Percentiles rank a stretch among this genome's conserved stretches.
Conservation (phyloP, 768 basidiomycete genomes). For the Daedaleopsis sinensis region DNA sequence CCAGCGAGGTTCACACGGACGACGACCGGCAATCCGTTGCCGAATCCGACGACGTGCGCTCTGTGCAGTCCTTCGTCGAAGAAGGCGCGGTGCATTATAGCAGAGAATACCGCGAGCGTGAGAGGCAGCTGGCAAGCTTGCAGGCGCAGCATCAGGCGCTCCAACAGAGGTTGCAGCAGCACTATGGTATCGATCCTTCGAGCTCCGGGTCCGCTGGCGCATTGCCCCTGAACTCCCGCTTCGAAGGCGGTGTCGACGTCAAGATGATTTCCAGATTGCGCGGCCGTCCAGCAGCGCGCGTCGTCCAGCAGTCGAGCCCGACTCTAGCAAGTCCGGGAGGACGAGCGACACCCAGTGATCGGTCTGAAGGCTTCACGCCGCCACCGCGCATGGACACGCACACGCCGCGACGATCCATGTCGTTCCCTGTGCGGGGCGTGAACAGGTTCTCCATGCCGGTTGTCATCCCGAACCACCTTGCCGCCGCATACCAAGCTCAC, state of each 20-base stretch:
- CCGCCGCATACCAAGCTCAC: slow-evolving; percentile 11
- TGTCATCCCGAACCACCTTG: slow-evolving; percentile 16
- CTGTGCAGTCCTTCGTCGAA: slow-evolving; percentile 67
- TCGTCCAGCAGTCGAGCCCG: slow-evolving; percentile 15
- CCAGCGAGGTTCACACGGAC: slow-evolving; percentile 68
- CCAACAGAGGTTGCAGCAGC: slow-evolving; percentile 14
- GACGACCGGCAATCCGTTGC: slow-evolving; percentile 65
- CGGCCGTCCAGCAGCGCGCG: slow-evolving; percentile 23
- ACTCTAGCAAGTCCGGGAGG: background rate
- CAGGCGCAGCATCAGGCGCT: slow-evolving; percentile 8
- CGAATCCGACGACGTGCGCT: slow-evolving; percentile 71
- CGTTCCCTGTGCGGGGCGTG: slow-evolving; percentile 33
- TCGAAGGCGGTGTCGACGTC: slow-evolving; percentile 23
- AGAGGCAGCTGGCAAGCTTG: slow-evolving; percentile 8
- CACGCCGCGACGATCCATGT: slow-evolving; percentile 37
- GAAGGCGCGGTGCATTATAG: slow-evolving; percentile 29
- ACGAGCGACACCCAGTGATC: slow-evolving; percentile 9
- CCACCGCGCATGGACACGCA: slow-evolving; percentile 30
- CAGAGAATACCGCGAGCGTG: slow-evolving; percentile 17
- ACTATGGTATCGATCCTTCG: slow-evolving; percentile 22
- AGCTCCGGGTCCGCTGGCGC: slow-evolving; percentile 7
- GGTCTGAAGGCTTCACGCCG: slow-evolving; percentile 21
- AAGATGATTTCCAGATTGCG: slow-evolving; percentile 26
- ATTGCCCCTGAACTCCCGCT: slow-evolving; percentile 7
- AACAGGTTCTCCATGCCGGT: slow-evolving; percentile 19